Conservation (phyloP, 768 basidiomycete genomes). For the Albatrellus ellisii region DNA sequence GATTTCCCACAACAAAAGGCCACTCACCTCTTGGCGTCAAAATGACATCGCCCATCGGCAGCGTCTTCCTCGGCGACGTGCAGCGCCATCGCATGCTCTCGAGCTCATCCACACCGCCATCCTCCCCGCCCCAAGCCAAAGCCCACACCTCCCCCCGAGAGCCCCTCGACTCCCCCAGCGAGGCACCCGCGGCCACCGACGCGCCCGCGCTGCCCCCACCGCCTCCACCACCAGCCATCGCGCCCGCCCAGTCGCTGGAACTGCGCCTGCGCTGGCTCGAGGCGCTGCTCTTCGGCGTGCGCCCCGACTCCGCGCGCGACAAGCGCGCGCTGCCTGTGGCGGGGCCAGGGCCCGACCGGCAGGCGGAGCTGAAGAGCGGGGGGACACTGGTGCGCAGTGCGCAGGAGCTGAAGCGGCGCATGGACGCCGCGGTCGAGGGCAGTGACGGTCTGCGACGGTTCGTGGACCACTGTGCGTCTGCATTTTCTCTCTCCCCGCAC, state of each 20-base stretch:
- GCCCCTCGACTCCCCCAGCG: slow-evolving; percentile 6
- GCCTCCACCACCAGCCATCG: slow-evolving; percentile 24
- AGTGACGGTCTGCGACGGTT: slow-evolving; percentile 67
- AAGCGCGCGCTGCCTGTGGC: slow-evolving; percentile 15
- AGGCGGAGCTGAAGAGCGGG: slow-evolving; percentile 30
- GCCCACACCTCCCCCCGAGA: slow-evolving; percentile 12
- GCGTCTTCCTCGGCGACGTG: slow-evolving; percentile 71
- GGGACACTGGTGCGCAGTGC: slow-evolving; percentile 47
- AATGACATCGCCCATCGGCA: slow-evolving; percentile 47
- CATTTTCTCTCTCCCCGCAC: not conserved
- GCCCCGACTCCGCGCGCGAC: slow-evolving; percentile 23
- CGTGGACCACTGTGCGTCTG: slow-evolving; percentile 53
- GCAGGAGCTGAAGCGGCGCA: slow-evolving; percentile 42
- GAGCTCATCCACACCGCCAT: slow-evolving; percentile 37
- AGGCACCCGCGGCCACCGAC: too few relatives aligned
- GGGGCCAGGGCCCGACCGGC: too few relatives aligned
- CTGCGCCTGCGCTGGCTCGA: slow-evolving; percentile 72
- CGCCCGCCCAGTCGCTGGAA: slow-evolving; percentile 58
- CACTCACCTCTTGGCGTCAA: too few relatives aligned
- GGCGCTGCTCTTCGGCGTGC: slow-evolving; percentile 57
- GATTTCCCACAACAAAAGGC: too few relatives aligned
- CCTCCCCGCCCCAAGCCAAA: slow-evolving; percentile 23
- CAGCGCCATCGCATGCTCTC: slow-evolving; percentile 49
- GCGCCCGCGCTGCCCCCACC: slow-evolving; percentile 4
- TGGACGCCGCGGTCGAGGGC: slow-evolving; percentile 44